Conservation (phyloP, 805 yeast genomes). For the Candida ficus region DNA sequence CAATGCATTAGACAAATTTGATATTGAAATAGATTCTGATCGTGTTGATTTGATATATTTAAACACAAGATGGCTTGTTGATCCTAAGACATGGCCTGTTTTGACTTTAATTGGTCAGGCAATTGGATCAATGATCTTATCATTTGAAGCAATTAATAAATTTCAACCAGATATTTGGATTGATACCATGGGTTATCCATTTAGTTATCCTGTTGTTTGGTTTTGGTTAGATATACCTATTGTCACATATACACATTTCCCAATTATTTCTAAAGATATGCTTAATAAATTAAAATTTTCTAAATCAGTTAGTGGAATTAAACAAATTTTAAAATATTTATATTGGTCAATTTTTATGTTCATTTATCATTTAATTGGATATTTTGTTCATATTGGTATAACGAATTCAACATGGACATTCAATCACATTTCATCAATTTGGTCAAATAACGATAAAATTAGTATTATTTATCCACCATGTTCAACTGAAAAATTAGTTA, state of each 20-base stretch:
- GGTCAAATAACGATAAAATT: constrained; percentile 46
- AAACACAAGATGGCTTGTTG: constrained; percentile 53
- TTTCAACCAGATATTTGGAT: constrained; percentile 83
- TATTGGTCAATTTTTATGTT: constrained; percentile 73
- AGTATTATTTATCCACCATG: constrained; percentile 84
- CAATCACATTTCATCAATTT: constrained; percentile 62
- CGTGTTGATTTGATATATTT: constrained; percentile 63
- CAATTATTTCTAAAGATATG: constrained; percentile 88
- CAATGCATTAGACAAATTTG: constrained; percentile 53
- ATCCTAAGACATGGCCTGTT: constrained; percentile 66
- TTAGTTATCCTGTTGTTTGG: constrained; percentile 64
- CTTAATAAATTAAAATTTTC: constrained; percentile 46
- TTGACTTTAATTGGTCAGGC: constrained; percentile 88
- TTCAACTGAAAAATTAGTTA: constrained; percentile 47
- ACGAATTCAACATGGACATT: constrained; percentile 92
- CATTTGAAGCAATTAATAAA: constrained; percentile 62
- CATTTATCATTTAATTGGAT: constrained; percentile 62
- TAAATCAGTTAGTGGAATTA: constrained; percentile 17
- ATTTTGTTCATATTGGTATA: constrained; percentile 57
- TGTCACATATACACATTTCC: constrained; percentile 89
- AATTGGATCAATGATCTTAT: constrained; percentile 65
- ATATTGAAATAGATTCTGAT: constrained; percentile 42
- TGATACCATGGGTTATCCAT: constrained; percentile 94
- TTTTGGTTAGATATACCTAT: constrained; percentile 64
- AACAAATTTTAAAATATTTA: constrained; percentile 37